Evolutionary conservation across 2,329 filamentous ascomycete species (phyloP), one percentile per base, ranked within the genome.

Genomic region (Fusarium foetens): DNA sequence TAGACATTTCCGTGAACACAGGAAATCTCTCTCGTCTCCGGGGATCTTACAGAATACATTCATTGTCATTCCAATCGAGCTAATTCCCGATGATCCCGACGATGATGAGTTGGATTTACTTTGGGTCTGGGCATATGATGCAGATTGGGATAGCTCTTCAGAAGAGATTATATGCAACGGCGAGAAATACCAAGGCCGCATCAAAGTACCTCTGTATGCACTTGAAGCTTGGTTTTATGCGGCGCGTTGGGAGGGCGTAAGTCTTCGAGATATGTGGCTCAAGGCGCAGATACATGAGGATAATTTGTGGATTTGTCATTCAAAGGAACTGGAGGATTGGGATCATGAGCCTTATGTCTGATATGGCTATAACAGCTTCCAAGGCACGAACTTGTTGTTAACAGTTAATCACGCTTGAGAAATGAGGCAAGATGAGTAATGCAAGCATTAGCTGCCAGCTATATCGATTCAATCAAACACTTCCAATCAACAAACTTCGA

Each of bases 101-200:
- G 9, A 31, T 31, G 27, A 48, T 4, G 45, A n/a, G 0, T 3
- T 48, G 10, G 27, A 51, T 42, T 51, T 52, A 12, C 61, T 13
- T n/a, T 73, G 70, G 71, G 66, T 72, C 49, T 75, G 71, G 73
- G 72, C 71, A 58, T 72, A 72, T 39, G 68, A 75, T 55, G 61
- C 68, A 14, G 58, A 74, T 31, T 75, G 68, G 72, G 62, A 70
- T 9, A 49, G 58, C 27, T 46, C 31, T 7, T 49, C 46, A 21
- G 57, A 65, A 11, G 65, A 60, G 43, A 51, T 55, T 1, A 21
- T 45, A 3, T 31, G 31, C 3, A 35, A 63, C 14, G 66, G 63
- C 4, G 67, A 68, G 12, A 66, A 58, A 33, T 75, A 73, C 19
- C 63, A 68, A 57, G 70, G 70, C 9, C 68, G 70, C 5, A 45